Percentiles rank a stretch among this genome's conserved stretches.
phyloP scores from a whole-genome alignment of 2,329 filamentous ascomycete genomes.

The Drechslerella stenobrocha region DNA sequence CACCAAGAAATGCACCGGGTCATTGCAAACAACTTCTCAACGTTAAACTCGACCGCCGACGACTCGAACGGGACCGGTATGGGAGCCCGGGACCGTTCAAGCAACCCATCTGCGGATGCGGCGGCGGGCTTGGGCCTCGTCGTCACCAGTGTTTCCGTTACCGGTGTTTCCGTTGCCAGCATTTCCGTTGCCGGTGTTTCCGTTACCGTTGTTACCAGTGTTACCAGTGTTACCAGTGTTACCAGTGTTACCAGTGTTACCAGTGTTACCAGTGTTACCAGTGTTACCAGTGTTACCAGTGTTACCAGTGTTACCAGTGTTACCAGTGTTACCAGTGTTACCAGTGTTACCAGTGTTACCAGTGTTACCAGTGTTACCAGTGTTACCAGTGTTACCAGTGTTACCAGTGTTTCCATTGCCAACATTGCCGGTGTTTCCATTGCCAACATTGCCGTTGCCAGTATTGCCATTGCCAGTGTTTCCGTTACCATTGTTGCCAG shows the following conservation, averaged over 20 bases:
- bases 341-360: background rate
- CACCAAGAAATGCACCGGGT: no score
- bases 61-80: no score
- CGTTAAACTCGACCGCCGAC: no score
- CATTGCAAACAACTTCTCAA: no score
- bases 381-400: slow-evolving; percentile 1
- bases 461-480: slow-evolving; percentile 6
- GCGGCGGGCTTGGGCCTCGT: background rate
- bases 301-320: slow-evolving; percentile 1
- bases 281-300: slow-evolving; percentile 2
- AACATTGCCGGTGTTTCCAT: background rate
- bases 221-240: slow-evolving; percentile 2
- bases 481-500: background rate
- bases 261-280: background rate
- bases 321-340: background rate
- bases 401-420: background rate
- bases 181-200: background rate
- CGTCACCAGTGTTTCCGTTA: background rate
- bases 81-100: no score
- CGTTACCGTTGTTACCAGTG: slow-evolving; percentile 2
- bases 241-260: background rate
- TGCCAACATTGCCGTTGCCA: background rate
- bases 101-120: background rate
- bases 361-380: background rate
- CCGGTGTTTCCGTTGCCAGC: background rate